Evolutionary conservation across 2,329 filamentous ascomycete genomes (phyloP), one percentile per base, ranked within the genome.

Genomic region (Hymenoscyphus salicellus): DNA sequence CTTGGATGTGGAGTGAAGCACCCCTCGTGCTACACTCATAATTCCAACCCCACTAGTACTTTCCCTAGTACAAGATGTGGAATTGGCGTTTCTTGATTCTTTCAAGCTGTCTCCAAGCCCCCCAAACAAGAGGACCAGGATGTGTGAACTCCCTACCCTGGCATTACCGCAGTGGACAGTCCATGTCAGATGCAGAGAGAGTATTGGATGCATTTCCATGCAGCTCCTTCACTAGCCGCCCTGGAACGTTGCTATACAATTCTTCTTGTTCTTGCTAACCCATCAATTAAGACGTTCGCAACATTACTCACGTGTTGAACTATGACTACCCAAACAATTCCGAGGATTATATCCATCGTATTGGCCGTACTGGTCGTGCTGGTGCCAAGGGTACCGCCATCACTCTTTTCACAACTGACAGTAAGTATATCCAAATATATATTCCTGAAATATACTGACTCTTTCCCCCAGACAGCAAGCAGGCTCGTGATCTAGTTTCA

Each of bases 301-400:
- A 99, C 86, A 99, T 99, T 84, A 98, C 95, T 82, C 95, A 99
- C 84, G 95, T 99, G 82, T 87, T 99, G 83, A 98, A 98, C 89
- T 97, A 98, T 91, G 95, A 98, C 80, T 98, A 98, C 82, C 94
- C 94, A 79, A 98, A 98, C 85, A 98, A 98, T 81, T 88, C 95
- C 75, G 95, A 99, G 83, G 94, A 98, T 77, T 98, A 98, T 76
- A 96, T 98, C 73, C 95, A 97, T 78, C 91, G 95, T 79, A 95
- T 94, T 79, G 95, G 95, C 75, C 91, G 95, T 82, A 98, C 95
- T 74, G 94, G 95, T 75, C 91, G 94, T 84, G 94, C 95, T 77
- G 95, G 95, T 82, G 89, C 90, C 75, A 92, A 89, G 71, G 95
- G 95, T 82, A 98, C 93, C 75, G 95, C 95, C 78, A 98, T 98